Conservation (phyloP, 805 yeast species). For the Wickerhamiella sorbophila region DNA sequence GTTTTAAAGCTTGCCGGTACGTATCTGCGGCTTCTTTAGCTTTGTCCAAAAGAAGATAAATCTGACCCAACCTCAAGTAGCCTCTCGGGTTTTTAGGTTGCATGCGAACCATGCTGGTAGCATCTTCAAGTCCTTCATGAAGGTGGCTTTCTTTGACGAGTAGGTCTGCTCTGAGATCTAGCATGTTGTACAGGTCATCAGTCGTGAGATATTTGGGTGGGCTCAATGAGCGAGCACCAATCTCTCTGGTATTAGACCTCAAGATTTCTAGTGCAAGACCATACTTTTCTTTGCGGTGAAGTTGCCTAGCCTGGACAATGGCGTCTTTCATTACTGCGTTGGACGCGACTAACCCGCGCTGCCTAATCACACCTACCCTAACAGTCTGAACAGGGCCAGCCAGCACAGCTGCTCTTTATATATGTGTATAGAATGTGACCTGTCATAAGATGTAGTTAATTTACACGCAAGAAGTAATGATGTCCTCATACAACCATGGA, state of each 20-base stretch:
- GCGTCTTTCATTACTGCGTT: neutral
- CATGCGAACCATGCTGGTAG: slow-evolving; percentile 9
- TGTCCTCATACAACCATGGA: neutral
- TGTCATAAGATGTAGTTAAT: neutral
- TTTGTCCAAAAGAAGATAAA: slow-evolving; percentile 7
- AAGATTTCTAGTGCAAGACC: slow-evolving; percentile 13
- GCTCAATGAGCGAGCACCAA: neutral
- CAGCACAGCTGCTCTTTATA: too few species aligned
- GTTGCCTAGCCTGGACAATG: slow-evolving; percentile 1
- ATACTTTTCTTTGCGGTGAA: slow-evolving; percentile 8
- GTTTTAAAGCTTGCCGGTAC: slow-evolving; percentile 10
- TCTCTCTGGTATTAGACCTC: slow-evolving; percentile 7
- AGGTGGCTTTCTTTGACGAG: slow-evolving; percentile 10
- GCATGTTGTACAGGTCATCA: slow-evolving; percentile 4
- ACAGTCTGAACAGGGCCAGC: too few species aligned
- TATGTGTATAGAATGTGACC: neutral
- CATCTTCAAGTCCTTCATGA: slow-evolving; percentile 9
- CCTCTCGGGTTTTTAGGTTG: slow-evolving; percentile 11
- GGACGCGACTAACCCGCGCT: neutral
- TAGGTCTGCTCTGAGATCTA: slow-evolving; percentile 14
- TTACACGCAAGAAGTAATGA: neutral
- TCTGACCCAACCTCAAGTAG: slow-evolving; percentile 14
- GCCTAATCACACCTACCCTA: too few species aligned
- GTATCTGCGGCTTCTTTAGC: slow-evolving; percentile 9
- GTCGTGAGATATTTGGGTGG: neutral